Percentiles rank a stretch among this genome's conserved stretches.
Conservation (phyloP, 2,329 filamentous ascomycete genomes). For the Lasiodiplodia theobromae region DNA sequence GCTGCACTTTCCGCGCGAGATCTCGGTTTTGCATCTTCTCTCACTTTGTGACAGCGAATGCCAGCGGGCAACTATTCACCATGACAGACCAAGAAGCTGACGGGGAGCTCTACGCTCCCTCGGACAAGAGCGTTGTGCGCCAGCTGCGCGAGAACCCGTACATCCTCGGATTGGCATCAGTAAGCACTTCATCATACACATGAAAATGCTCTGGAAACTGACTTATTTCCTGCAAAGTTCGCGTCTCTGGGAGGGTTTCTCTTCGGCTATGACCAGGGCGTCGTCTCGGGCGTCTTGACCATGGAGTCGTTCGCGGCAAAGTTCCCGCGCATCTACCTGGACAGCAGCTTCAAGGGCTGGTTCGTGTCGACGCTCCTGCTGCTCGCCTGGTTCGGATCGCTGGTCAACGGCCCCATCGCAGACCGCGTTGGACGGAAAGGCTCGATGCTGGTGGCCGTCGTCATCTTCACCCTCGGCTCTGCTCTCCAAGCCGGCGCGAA, state of each 20-base stretch:
- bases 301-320: conserved; percentile 53
- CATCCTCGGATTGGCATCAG: conserved; percentile 11
- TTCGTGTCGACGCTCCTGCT: conserved; percentile 17
- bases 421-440: conserved; percentile 10
- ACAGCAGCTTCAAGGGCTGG: conserved; percentile 21
- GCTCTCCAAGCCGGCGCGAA: conserved; percentile 7
- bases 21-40: too few relatives aligned
- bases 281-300: conserved; percentile 71
- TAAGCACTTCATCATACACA: background rate
- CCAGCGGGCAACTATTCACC: background rate
- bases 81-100: background rate
- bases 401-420: conserved; percentile 10
- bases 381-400: conserved; percentile 8
- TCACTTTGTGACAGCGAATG: too few relatives aligned
- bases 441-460: conserved; percentile 9
- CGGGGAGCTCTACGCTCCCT: background rate
- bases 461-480: conserved; percentile 11
- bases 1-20: background rate
- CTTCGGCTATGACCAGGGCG: conserved; percentile 53
- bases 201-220: background rate
- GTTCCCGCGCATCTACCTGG: conserved; percentile 7
- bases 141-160: conserved; percentile 15
- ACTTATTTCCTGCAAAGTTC: background rate
- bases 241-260: conserved; percentile 11
- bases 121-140: background rate